Conservation (phyloP, 768 basidiomycete species). For the Thelephora ganbajun region DNA sequence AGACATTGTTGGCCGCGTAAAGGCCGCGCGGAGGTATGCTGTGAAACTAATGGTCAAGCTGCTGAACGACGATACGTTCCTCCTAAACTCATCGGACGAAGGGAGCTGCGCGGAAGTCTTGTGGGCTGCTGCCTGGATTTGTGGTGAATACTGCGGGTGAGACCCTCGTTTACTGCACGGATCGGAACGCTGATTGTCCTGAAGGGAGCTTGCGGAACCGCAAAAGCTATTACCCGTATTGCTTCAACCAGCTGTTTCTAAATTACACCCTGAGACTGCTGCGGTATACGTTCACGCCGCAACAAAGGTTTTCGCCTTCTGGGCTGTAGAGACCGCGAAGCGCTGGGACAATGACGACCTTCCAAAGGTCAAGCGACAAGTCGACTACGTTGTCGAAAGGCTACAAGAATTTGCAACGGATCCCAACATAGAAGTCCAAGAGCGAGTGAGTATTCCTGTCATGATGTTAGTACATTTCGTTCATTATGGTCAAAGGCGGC, state of each 20-base stretch:
- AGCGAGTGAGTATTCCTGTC: conserved; percentile 44
- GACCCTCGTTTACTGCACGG: conserved; percentile 14
- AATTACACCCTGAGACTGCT: conserved; percentile 48
- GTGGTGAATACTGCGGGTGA: conserved; percentile 87
- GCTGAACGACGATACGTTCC: conserved; percentile 62
- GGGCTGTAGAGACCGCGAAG: conserved; percentile 64
- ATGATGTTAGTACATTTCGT: neutral
- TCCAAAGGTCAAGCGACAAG: conserved; percentile 45
- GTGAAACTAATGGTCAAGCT: conserved; percentile 76
- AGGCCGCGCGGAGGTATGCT: conserved; percentile 59
- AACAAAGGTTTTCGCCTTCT: conserved; percentile 77
- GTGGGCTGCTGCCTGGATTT: conserved; percentile 94
- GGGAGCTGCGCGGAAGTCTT: conserved; percentile 75
- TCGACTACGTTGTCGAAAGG: conserved; percentile 46
- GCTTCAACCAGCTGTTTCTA: conserved; percentile 42
- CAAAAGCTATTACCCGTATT: conserved; percentile 62
- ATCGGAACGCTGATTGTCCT: conserved; percentile 4
- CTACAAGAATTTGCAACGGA: conserved; percentile 44
- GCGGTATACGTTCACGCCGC: conserved; percentile 74
- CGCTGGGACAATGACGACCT: conserved; percentile 68
- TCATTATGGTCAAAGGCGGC: conserved; percentile 43
- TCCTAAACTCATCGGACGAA: conserved; percentile 51
- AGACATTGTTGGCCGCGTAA: conserved; percentile 76
- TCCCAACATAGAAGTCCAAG: conserved; percentile 80
- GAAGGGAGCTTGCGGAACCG: conserved; percentile 66